Conservation (phyloP, 2,329 filamentous ascomycete species). For the Penicillium sp. region DNA sequence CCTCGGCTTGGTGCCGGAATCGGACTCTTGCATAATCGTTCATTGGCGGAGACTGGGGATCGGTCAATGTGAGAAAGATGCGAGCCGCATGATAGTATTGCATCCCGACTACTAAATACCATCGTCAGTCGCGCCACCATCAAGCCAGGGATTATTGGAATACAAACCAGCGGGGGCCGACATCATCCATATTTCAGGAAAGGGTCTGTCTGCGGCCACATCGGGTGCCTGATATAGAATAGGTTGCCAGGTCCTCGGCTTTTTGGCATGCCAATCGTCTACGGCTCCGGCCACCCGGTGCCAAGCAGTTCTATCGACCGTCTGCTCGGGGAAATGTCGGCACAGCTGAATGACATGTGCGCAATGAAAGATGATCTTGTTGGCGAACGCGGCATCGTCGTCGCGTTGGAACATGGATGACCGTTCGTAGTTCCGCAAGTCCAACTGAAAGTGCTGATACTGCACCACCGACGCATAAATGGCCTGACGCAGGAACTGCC, state of each 20-base stretch:
- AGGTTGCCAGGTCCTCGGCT: constrained; percentile 34
- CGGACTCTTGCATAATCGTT: constrained; percentile 30
- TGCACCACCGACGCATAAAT: constrained; percentile 42
- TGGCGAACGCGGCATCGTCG: constrained; percentile 41
- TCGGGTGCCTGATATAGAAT: constrained; percentile 31
- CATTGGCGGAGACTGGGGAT: constrained; percentile 19
- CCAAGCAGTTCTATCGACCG: constrained; percentile 26
- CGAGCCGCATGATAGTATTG: constrained; percentile 40
- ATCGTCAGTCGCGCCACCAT: background rate
- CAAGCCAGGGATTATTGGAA: background rate
- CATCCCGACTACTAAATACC: constrained; percentile 33
- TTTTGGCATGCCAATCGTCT: constrained; percentile 31
- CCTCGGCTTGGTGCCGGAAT: constrained; percentile 29
- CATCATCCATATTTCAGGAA: constrained; percentile 39
- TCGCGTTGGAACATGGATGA: constrained; percentile 38
- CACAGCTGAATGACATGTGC: constrained; percentile 37
- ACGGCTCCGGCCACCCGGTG: constrained; percentile 25
- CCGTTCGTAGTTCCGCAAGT: constrained; percentile 39
- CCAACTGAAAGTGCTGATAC: constrained; percentile 37
- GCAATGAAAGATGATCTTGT: constrained; percentile 40
- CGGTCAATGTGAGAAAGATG: constrained; percentile 31
- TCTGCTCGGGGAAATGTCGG: constrained; percentile 19
- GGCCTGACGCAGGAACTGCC: constrained; percentile 44
- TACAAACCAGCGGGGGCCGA: constrained; percentile 34
- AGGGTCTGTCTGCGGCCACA: constrained; percentile 24